Conservation (phyloP, 371 early-diverging fungal species). For the Batkoa obscura region DNA sequence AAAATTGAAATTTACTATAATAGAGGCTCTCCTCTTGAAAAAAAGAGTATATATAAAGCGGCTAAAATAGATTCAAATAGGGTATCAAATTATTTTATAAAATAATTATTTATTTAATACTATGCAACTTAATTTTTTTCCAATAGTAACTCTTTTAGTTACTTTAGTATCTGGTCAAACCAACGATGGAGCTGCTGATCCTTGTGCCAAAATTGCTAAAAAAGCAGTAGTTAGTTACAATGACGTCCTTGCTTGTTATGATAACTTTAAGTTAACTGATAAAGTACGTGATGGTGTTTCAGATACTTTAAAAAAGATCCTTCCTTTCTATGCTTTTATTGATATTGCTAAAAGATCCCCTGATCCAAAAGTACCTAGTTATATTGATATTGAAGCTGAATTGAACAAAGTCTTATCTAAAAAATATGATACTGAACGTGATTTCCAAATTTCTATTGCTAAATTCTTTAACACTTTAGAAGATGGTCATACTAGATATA, state of each 20-base stretch:
- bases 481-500: neutral
- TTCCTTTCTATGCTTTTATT: conserved; percentile 2
- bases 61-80: too few species aligned
- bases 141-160: too few species aligned
- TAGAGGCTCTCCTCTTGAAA: too few species aligned
- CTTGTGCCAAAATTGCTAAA: neutral
- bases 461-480: neutral
- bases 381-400: neutral
- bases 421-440: neutral
- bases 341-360: neutral
- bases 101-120: too few species aligned
- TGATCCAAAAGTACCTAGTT: neutral
- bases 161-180: too few species aligned
- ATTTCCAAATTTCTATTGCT: neutral
- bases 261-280: neutral
- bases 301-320: neutral
- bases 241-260: neutral
- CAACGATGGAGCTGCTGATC: too few species aligned
- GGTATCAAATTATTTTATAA: too few species aligned
- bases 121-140: too few species aligned
- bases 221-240: neutral
- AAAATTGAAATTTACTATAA: too few species aligned
- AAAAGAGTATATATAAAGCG: too few species aligned
- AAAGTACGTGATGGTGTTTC: neutral
- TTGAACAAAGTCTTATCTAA: neutral